Evolutionary conservation across 306 rosid genomes (phyloP).

Genomic region (Cucumis cinereus): DNA sequence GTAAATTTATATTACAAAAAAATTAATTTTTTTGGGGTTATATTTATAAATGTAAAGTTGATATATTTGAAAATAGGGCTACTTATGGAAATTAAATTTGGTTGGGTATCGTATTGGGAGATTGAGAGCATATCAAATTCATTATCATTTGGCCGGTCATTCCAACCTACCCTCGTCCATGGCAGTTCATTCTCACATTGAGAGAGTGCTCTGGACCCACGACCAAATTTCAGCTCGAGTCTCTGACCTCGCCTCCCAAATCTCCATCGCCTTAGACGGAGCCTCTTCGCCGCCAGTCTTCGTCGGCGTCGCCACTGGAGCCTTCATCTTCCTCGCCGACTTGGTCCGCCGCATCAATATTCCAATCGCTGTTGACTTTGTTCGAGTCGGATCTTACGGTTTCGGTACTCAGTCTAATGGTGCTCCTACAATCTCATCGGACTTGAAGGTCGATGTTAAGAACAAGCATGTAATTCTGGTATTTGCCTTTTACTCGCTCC

Average conservation of each 20-base stretch:
- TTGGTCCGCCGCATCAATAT: conserved; percentile 50
- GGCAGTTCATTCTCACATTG: conserved; percentile 31
- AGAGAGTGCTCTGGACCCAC: conserved; percentile 47
- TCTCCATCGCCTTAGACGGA: conserved; percentile 26
- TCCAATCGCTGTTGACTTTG: conserved; percentile 49
- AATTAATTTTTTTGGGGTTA: too few species aligned
- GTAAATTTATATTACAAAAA: too few species aligned
- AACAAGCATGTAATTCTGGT: conserved; percentile 72
- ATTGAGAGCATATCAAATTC: too few species aligned
- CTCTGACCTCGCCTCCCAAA: conserved; percentile 47
- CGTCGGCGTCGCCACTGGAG: conserved; percentile 85
- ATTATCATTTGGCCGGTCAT: too few species aligned
- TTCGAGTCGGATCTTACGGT: conserved; percentile 71
- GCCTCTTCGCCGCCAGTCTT: conserved; percentile 31
- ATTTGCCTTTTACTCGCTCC: background rate
- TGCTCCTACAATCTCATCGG: conserved; percentile 45
- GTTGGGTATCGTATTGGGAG: too few species aligned
- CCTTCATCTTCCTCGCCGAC: conserved; percentile 73
- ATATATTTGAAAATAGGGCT: too few species aligned
- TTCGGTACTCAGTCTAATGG: conserved; percentile 47
- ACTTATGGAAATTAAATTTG: too few species aligned
- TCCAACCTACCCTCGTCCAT: background rate
- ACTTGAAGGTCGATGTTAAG: conserved; percentile 46
- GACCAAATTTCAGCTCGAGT: conserved; percentile 59
- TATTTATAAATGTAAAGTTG: too few species aligned